These are phyloP conservation scores for Geranomyces variabilis DNA, from an alignment of 192 early-diverging fungal genomes.

Conservation along the genomic window DNA sequence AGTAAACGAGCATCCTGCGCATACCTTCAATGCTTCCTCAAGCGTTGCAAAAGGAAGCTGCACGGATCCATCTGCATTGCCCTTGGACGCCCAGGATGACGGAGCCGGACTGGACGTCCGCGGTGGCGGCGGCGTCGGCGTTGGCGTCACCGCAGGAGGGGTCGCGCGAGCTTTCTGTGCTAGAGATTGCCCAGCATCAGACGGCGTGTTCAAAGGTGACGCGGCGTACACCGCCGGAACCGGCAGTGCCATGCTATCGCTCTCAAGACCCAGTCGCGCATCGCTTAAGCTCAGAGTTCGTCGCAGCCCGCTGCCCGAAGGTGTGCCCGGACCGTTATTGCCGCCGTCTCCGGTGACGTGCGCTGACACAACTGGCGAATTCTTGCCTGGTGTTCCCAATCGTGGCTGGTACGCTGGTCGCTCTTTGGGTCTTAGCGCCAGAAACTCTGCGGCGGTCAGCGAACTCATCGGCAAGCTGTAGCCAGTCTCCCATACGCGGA, in stretches of 20 bases:
- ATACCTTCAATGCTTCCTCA: slow-evolving; percentile 59
- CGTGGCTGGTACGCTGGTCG: slow-evolving; percentile 2
- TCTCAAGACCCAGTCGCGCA: slow-evolving; percentile 1
- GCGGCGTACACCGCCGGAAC: not conserved
- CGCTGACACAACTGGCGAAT: not conserved
- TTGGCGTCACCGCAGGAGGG: not conserved
- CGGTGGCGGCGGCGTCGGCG: not conserved
- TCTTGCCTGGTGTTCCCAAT: not conserved
- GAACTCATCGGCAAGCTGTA: slow-evolving; percentile 38
- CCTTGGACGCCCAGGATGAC: slow-evolving; percentile 60
- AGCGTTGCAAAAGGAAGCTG: slow-evolving; percentile 88
- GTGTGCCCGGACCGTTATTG: not conserved
- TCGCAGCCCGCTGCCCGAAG: not conserved
- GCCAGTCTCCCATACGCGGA: slow-evolving; percentile 46
- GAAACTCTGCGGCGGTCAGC: slow-evolving; percentile 45
- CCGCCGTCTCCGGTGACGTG: not conserved
- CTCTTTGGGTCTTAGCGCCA: slow-evolving; percentile 39
- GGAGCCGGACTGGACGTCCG: not conserved
- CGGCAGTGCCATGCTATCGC: not conserved
- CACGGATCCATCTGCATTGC: slow-evolving; percentile 79
- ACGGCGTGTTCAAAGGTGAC: not conserved
- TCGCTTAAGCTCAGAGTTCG: slow-evolving; percentile 37
- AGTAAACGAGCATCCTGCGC: not conserved
- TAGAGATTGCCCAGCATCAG: not conserved
- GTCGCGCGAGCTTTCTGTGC: not conserved